These are phyloP conservation scores for Clavulina sp. DNA, from an alignment of 768 basidiomycete species.

Conservation along the genomic window DNA sequence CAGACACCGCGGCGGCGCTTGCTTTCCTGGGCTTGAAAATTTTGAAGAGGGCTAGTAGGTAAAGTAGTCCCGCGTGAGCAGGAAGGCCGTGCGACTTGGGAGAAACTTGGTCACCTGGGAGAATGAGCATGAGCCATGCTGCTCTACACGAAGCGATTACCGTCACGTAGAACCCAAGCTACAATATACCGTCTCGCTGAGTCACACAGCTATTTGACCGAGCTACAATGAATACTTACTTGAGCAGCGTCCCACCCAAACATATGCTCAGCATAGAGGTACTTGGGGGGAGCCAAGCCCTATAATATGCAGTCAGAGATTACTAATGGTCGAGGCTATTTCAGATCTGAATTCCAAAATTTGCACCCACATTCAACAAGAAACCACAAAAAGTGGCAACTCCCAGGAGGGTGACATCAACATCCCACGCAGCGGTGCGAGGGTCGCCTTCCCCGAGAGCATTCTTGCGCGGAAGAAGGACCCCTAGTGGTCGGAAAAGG, in stretches of 20 bases:
- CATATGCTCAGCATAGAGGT: slow-evolving; percentile 52
- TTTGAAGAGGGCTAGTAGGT: slow-evolving; percentile 5
- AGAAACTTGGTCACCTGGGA: slow-evolving; percentile 2
- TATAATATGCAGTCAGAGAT: slow-evolving; percentile 35
- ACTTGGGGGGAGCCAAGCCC: slow-evolving; percentile 61
- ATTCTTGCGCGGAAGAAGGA: slow-evolving; percentile 1
- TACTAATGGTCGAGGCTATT: too few species aligned
- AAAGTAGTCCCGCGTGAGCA: neutral
- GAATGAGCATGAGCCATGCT: slow-evolving; percentile 2
- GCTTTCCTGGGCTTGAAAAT: slow-evolving; percentile 8
- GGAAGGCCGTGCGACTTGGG: neutral
- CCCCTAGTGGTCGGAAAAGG: neutral
- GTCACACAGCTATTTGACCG: neutral
- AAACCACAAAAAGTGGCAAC: neutral
- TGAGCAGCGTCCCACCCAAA: slow-evolving; percentile 7
- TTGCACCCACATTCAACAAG: neutral
- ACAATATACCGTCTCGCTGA: slow-evolving; percentile 1
- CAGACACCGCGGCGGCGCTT: neutral
- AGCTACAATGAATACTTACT: slow-evolving; percentile 2
- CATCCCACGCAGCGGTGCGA: slow-evolving; percentile 32
- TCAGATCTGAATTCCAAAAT: neutral
- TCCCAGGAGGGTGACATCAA: slow-evolving; percentile 56
- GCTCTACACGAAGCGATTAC: slow-evolving; percentile 5
- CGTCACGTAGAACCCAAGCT: slow-evolving; percentile 9
- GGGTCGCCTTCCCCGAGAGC: neutral